phyloP scores from a whole-genome alignment of 768 basidiomycete species.

The Hygrocybe coccinea region DNA sequence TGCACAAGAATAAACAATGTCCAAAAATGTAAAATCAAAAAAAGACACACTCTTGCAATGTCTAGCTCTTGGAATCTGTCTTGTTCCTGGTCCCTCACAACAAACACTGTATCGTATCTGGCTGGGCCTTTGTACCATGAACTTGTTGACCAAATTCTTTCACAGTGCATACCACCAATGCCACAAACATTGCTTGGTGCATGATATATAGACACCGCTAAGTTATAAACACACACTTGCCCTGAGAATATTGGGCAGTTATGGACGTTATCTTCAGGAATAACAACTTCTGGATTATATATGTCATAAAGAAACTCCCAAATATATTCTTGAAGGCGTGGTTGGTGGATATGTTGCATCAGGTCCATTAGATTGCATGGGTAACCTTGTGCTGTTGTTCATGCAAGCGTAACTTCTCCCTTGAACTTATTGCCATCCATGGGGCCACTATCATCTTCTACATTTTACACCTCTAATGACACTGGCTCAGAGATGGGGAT shows the following conservation, averaged over 20 bases:
- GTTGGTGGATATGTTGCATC: no score
- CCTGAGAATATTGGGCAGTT: slow-evolving; percentile 5
- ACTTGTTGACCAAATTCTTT: slow-evolving; percentile 24
- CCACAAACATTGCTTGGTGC: not conserved
- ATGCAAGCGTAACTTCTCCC: no score
- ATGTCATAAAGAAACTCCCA: slow-evolving; percentile 24
- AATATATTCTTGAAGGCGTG: slow-evolving; percentile 14
- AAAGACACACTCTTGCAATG: slow-evolving; percentile 23
- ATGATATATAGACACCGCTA: not conserved
- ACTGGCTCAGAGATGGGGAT: not conserved
- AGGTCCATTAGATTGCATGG: not conserved
- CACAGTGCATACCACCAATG: slow-evolving; percentile 17
- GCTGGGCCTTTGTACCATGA: slow-evolving; percentile 16
- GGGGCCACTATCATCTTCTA: no score
- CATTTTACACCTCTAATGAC: not conserved
- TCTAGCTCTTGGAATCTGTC: slow-evolving; percentile 21
- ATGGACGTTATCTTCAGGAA: not conserved
- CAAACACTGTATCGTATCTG: slow-evolving; percentile 23
- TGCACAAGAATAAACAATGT: slow-evolving; percentile 22
- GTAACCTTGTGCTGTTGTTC: not conserved
- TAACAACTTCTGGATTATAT: not conserved
- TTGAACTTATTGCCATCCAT: no score
- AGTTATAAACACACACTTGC: not conserved
- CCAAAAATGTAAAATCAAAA: slow-evolving; percentile 22
- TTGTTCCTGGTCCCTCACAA: slow-evolving; percentile 9